These are phyloP conservation scores for Aspergillus oerlinghausenensis DNA, from an alignment of 2,329 filamentous ascomycete genomes.

Conservation along the genomic window DNA sequence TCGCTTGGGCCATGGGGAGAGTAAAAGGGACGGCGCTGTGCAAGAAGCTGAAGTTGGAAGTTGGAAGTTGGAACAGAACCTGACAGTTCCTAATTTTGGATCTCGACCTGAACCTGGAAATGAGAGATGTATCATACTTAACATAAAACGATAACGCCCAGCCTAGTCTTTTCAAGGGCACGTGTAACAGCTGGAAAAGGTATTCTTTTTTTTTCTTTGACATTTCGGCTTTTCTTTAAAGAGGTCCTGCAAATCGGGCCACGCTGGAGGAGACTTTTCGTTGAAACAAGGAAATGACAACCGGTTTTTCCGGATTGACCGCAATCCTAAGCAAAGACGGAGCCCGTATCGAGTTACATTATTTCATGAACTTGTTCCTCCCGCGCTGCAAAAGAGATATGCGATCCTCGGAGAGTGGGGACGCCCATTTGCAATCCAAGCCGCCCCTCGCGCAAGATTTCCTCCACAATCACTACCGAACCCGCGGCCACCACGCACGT, in stretches of 20 bases:
- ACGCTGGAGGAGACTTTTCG: constrained; percentile 23
- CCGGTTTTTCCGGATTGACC: constrained; percentile 31
- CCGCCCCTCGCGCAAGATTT: constrained; percentile 32
- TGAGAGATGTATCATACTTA: constrained; percentile 32
- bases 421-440: constrained; percentile 32
- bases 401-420: constrained; percentile 18
- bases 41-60: neutral
- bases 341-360: constrained; percentile 38
- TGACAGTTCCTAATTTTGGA: constrained; percentile 24
- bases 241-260: constrained; percentile 28
- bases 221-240: constrained; percentile 29
- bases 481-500: constrained; percentile 40
- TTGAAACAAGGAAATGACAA: constrained; percentile 30
- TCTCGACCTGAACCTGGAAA: constrained; percentile 31
- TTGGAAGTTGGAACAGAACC: constrained; percentile 9
- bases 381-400: constrained; percentile 19
- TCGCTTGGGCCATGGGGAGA: constrained; percentile 1
- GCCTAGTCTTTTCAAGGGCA: constrained; percentile 12
- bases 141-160: constrained; percentile 29
- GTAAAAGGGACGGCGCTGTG: constrained; percentile 3
- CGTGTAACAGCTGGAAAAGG: constrained; percentile 28
- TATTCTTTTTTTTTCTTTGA: constrained; percentile 34
- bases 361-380: constrained; percentile 35
- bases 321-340: constrained; percentile 33
- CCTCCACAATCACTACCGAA: constrained; percentile 39